Conservation (phyloP, 2,329 filamentous ascomycete genomes). For the Xylogone sp. region DNA sequence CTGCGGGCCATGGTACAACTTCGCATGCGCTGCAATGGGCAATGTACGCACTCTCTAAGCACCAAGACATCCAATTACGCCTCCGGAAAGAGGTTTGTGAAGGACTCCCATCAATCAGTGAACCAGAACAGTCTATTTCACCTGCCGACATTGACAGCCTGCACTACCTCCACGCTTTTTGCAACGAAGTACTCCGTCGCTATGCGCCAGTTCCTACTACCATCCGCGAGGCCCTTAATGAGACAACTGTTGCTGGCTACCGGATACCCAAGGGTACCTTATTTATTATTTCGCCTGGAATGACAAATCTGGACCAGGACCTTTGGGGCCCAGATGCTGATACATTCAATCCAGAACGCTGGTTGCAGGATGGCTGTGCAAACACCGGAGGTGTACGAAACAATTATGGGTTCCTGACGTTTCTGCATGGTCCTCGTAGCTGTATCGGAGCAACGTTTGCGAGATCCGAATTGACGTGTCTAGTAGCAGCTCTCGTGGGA, state of each 20-base stretch:
- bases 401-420: conserved; percentile 78
- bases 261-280: conserved; percentile 65
- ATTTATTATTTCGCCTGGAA: conserved; percentile 56
- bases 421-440: conserved; percentile 79
- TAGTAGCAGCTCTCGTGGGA: conserved; percentile 74
- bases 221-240: conserved; percentile 55
- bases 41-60: conserved; percentile 58
- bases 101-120: conserved; percentile 3
- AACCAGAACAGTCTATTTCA: conserved; percentile 38
- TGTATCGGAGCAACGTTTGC: conserved; percentile 85
- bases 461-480: conserved; percentile 77
- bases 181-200: conserved; percentile 69
- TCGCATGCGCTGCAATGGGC: conserved; percentile 67
- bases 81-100: conserved; percentile 60
- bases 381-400: conserved; percentile 68
- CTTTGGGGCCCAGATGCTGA: conserved; percentile 76
- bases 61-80: conserved; percentile 58
- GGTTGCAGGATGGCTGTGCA: conserved; percentile 54
- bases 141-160: conserved; percentile 58
- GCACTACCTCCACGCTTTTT: conserved; percentile 74
- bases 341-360: conserved; percentile 76
- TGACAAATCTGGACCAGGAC: conserved; percentile 63
- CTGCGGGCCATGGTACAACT: conserved; percentile 76
- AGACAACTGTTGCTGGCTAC: conserved; percentile 61
- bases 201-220: conserved; percentile 67